These are phyloP conservation scores for Dipteronia dyeriana DNA, from an alignment of 345 rosid species.

Conservation along the genomic window DNA sequence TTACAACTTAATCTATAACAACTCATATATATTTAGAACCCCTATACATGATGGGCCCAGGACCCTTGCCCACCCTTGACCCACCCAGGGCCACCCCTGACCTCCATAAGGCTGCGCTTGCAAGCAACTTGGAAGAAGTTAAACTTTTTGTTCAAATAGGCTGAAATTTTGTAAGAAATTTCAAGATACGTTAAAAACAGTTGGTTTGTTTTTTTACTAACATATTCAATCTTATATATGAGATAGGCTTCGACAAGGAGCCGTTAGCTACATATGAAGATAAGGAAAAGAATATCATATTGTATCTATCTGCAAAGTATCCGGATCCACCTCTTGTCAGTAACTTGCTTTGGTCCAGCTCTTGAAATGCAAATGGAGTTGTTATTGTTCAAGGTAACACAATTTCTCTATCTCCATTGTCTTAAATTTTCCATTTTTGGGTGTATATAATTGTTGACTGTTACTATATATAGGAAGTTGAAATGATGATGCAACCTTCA, in stretches of 20 bases:
- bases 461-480: slow-evolving; percentile 19
- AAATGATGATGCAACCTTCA: slow-evolving; percentile 8
- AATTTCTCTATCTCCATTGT: background rate
- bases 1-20: no score
- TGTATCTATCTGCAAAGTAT: slow-evolving; percentile 25
- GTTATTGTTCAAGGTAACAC: slow-evolving; percentile 14
- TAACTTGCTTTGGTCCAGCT: slow-evolving; percentile 20
- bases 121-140: no score
- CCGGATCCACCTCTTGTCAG: background rate
- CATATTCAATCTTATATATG: slow-evolving; percentile 22
- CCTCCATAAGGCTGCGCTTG: no score
- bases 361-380: slow-evolving; percentile 23
- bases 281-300: background rate
- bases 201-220: background rate
- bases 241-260: slow-evolving; percentile 21
- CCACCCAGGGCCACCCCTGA: no score
- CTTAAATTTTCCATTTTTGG: no score
- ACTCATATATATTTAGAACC: no score
- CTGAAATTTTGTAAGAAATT: no score
- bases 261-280: slow-evolving; percentile 6
- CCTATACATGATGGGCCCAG: no score
- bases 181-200: no score
- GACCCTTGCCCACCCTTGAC: no score
- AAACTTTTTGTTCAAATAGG: no score
- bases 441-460: no score